A percentile compares a stretch with the other conserved stretches of the same genome.
Conservation (phyloP, 352 stramenopile species). For the Globisporangium megalacanthum region DNA sequence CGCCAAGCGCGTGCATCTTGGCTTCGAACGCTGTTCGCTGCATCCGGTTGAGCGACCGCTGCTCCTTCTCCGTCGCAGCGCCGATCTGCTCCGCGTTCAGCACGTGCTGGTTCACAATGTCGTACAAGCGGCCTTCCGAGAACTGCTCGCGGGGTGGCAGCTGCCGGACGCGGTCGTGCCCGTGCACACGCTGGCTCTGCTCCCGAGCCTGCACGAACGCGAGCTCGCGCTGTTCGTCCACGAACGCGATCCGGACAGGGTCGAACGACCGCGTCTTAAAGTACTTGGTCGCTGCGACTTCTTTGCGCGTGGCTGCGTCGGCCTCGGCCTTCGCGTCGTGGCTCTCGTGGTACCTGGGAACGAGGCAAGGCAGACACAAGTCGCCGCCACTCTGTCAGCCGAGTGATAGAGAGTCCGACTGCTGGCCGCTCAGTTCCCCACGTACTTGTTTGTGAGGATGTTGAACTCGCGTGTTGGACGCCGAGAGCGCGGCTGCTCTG, state of each 20-base stretch:
- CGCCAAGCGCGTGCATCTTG: conserved; percentile 37
- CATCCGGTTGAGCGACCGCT: conserved; percentile 53
- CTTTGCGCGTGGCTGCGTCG: conserved; percentile 37
- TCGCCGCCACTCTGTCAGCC: not conserved
- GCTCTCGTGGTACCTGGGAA: conserved; percentile 40
- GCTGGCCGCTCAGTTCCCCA: not conserved
- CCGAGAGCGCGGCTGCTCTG: conserved; percentile 18
- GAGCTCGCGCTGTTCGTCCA: conserved; percentile 20
- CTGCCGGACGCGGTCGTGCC: conserved; percentile 36
- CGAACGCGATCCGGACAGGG: conserved; percentile 51
- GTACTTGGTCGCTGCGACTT: conserved; percentile 55
- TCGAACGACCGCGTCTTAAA: conserved; percentile 64
- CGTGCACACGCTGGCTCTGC: conserved; percentile 41
- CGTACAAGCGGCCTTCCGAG: conserved; percentile 63
- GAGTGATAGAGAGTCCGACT: not conserved
- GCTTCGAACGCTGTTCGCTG: conserved; percentile 51
- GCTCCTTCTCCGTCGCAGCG: conserved; percentile 32
- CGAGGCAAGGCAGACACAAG: not conserved
- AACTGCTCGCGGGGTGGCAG: conserved; percentile 62
- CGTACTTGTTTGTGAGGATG: conserved; percentile 74
- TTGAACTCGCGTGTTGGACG: conserved; percentile 58
- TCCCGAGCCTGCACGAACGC: conserved; percentile 26
- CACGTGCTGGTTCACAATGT: conserved; percentile 70
- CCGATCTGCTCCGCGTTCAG: conserved; percentile 42
- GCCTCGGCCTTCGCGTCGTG: conserved; percentile 34